Conservation (phyloP, 345 rosid genomes). For the Xanthoceras sorbifolium region DNA sequence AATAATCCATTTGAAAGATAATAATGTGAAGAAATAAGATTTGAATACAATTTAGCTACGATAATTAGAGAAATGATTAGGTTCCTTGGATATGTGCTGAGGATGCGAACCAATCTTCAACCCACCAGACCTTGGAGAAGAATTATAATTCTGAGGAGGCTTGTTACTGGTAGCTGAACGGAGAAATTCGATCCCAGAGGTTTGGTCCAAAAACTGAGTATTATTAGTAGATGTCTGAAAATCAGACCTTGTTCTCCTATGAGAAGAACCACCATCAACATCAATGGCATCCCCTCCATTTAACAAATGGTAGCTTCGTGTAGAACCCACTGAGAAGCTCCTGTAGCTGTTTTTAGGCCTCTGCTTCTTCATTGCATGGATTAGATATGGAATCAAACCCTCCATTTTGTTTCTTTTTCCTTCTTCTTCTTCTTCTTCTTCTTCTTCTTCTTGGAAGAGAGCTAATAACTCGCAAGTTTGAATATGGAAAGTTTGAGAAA, state of each 20-base stretch:
- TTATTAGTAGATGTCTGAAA: constrained; percentile 44
- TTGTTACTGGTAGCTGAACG: constrained; percentile 9
- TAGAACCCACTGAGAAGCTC: constrained; percentile 46
- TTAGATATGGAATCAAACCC: constrained; percentile 68
- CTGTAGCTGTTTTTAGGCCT: not conserved
- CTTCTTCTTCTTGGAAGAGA: not conserved
- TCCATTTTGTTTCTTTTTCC: constrained; percentile 49
- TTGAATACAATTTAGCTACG: not conserved
- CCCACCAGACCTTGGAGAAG: constrained; percentile 15
- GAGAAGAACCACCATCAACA: not conserved
- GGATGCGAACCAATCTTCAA: constrained; percentile 11
- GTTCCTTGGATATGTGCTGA: constrained; percentile 4
- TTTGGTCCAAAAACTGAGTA: constrained; percentile 25
- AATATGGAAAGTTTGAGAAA: too few species aligned
- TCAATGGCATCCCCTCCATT: constrained; percentile 35
- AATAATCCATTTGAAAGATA: not conserved
- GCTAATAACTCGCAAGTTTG: not conserved
- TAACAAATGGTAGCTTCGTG: constrained; percentile 62
- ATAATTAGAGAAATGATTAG: not conserved
- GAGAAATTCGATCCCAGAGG: constrained; percentile 20
- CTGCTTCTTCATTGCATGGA: constrained; percentile 39
- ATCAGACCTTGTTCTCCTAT: constrained; percentile 48
- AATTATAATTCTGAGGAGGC: constrained; percentile 2
- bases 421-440: not conserved
- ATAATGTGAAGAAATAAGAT: too few species aligned